Evolutionary conservation across 305 asterid species (phyloP).

Genomic region (Rubia peregrina): DNA sequence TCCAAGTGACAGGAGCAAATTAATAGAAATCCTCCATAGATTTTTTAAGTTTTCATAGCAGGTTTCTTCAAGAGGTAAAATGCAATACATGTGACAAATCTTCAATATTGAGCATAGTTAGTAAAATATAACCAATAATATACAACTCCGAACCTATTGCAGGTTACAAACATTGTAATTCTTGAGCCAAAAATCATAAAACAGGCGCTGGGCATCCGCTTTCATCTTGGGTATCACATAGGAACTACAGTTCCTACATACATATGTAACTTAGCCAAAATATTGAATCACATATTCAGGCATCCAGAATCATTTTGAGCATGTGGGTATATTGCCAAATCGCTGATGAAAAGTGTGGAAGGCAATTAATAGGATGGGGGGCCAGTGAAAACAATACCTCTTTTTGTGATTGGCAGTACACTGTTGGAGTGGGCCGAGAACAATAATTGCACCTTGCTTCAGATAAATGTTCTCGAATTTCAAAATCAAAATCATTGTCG

Average conservation of each 20-base stretch:
- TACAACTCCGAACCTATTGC: background rate
- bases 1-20: background rate
- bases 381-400: conserved; percentile 48
- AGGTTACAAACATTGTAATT: background rate
- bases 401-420: conserved; percentile 81
- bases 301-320: background rate
- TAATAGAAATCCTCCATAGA: background rate
- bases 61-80: background rate
- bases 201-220: background rate
- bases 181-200: background rate
- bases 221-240: background rate
- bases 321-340: background rate
- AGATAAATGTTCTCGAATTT: conserved; percentile 67
- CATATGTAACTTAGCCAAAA: background rate
- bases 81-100: background rate
- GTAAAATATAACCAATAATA: background rate
- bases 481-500: conserved; percentile 56
- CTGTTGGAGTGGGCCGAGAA: conserved; percentile 49
- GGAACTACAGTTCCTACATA: background rate
- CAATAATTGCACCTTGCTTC: conserved; percentile 67
- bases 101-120: background rate
- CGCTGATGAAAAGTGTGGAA: background rate
- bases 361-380: background rate
- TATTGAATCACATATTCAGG: background rate
- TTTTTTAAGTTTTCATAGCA: background rate